Conservation (phyloP, 306 rosid genomes). For the Casuarina cunninghamiana region DNA sequence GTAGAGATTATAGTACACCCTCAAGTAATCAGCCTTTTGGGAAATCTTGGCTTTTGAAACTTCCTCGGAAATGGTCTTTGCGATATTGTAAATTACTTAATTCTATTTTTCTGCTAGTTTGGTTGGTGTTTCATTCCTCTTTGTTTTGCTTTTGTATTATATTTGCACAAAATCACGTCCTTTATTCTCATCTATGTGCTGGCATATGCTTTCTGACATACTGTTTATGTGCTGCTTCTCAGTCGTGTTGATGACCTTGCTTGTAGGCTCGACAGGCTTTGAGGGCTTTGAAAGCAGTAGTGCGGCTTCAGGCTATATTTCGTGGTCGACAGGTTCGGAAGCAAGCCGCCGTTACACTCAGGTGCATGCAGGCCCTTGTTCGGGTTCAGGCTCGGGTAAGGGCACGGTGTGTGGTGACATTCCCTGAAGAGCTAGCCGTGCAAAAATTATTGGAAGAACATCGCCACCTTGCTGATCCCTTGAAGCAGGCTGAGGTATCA, state of each 20-base stretch:
- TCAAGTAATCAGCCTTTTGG: too few relatives aligned
- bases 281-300: constrained; percentile 85
- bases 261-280: constrained; percentile 78
- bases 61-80: too few relatives aligned
- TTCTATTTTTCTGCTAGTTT: neutral
- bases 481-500: constrained; percentile 70
- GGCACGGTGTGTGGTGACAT: constrained; percentile 46
- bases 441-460: constrained; percentile 34
- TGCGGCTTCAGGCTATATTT: constrained; percentile 91
- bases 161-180: neutral
- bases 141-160: neutral
- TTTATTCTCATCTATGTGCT: neutral
- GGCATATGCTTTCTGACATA: neutral
- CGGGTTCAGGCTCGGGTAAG: constrained; percentile 69
- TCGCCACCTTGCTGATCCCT: constrained; percentile 44
- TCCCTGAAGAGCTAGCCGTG: constrained; percentile 38
- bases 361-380: constrained; percentile 96
- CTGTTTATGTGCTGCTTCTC: neutral
- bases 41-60: too few relatives aligned
- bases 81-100: neutral
- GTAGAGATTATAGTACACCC: too few relatives aligned
- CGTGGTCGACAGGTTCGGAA: constrained; percentile 77
- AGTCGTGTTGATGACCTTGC: constrained; percentile 12
- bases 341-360: constrained; percentile 86
- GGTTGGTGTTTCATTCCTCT: neutral